Evolutionary conservation across 2,329 filamentous ascomycete species (phyloP), one percentile per base, ranked within the genome.

Genomic region (Curvularia sp.): DNA sequence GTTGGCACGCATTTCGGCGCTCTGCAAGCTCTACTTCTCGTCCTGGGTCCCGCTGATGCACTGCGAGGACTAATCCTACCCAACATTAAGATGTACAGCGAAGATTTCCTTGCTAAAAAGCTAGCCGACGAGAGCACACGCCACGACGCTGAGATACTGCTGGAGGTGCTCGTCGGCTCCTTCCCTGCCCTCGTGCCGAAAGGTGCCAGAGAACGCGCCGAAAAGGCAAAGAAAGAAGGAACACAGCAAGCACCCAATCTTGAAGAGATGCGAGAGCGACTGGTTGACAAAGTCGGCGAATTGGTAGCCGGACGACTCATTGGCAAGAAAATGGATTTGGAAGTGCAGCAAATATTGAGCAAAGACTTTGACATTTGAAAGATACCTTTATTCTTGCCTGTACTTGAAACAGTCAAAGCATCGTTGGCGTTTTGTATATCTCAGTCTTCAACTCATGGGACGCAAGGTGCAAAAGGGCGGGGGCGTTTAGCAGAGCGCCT

Each of bases 1-100:
- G 86, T 93, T 0, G 87, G 91, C 1, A 89, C 94, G 1, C 91
- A 97, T 70, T 99, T 95, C 74, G 95, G 95, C 43, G 92, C 94
- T 6, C 84, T 99, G 21, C 85, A 88, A 28, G 94, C 93, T 1
- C 81, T 99, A 2, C 84, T 89, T 1, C 87, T 89, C 1, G 89
- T 96, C 23, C 92, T 93, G 25, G 93, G 88, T 9, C 71, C 82
- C 0, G 87, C 89, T 59, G 85, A 86, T 21, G 82, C 90, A n/a
- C 58, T 63, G n/a, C 80, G 85, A 19, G 82, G 85, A 45, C 79
- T 91, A 5, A 82, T 92, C 41, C 67, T 91, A 19, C 88, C 88
- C 0, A 91, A 90, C 63, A 78, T 91, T 23, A 84, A 83, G 56
- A 81, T 84, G 0, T 91, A 89, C 69, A 69, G 64, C 23, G 86